These are phyloP conservation scores for Nigrograna mackinnonii DNA, from an alignment of 2,329 filamentous ascomycete species.

Conservation along the genomic window DNA sequence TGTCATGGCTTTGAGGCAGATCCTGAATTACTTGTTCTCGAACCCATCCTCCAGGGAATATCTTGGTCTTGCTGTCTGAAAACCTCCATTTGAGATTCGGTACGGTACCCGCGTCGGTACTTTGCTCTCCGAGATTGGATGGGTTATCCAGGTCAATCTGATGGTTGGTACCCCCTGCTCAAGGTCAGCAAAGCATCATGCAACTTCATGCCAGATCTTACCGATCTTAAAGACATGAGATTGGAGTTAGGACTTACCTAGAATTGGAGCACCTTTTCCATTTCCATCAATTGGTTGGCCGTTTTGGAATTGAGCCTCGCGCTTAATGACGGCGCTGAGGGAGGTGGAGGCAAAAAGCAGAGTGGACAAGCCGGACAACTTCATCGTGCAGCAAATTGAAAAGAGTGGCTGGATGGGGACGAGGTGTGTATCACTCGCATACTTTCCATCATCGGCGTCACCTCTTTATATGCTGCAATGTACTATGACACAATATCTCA, in stretches of 20 bases:
- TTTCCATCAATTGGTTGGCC: constrained; percentile 61
- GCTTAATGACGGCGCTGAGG: constrained; percentile 22
- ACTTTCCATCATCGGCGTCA: neutral
- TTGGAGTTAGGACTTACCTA: constrained; percentile 48
- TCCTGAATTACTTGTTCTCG: constrained; percentile 70
- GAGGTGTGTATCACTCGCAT: neutral
- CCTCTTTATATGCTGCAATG: constrained; percentile 3
- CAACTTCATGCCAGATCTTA: neutral
- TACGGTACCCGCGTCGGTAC: constrained; percentile 66
- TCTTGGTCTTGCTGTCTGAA: constrained; percentile 66
- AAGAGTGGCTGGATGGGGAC: constrained; percentile 6
- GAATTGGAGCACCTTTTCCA: constrained; percentile 62
- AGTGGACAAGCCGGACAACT: constrained; percentile 18
- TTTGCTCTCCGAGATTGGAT: constrained; percentile 63
- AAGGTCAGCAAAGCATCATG: constrained; percentile 9
- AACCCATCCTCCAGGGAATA: constrained; percentile 68
- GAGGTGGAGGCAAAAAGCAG: constrained; percentile 19
- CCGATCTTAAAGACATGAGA: neutral
- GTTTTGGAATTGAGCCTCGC: constrained; percentile 47
- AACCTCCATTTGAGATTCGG: constrained; percentile 72
- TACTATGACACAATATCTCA: constrained; percentile 2
- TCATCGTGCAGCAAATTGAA: constrained; percentile 19
- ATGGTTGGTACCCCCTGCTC: constrained; percentile 65
- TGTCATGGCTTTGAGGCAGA: constrained; percentile 66
- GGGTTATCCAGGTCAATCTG: constrained; percentile 66